Evolutionary conservation across 345 rosid species (phyloP).

Genomic region (Trapa incisa): DNA sequence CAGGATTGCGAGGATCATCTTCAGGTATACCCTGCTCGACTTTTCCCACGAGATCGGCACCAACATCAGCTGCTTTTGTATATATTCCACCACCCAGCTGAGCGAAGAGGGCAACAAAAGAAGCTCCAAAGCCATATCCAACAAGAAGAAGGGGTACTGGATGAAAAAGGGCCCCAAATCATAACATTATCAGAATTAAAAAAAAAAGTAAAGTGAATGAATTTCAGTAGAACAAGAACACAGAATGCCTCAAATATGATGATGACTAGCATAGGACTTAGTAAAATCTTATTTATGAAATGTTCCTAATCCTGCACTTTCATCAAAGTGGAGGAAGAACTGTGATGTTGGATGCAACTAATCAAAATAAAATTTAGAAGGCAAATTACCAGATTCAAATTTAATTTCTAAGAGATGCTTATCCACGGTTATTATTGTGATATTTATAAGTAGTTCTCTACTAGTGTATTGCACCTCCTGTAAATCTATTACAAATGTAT

Average conservation of each 20-base stretch:
- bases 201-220: not conserved
- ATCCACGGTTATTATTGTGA: not conserved
- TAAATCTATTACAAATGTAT: not conserved
- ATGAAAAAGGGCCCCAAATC: conserved; percentile 1
- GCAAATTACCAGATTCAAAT: not conserved
- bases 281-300: too few relatives aligned
- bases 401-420: not conserved
- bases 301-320: too few relatives aligned
- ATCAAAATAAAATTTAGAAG: not conserved
- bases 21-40: conserved; percentile 99
- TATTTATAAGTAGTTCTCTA: not conserved
- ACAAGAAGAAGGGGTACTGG: conserved; percentile 97
- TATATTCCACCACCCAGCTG: conserved; percentile 99
- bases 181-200: not conserved
- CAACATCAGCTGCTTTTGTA: conserved; percentile 99
- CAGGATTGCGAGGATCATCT: conserved; percentile 99
- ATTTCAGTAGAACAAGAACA: not conserved
- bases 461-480: not conserved
- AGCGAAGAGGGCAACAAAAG: conserved; percentile 97
- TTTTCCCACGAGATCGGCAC: conserved; percentile 99
- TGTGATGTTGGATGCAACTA: not conserved
- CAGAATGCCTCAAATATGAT: not conserved
- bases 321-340: not conserved
- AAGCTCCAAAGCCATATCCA: conserved; percentile 99
- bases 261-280: not conserved